phyloP scores from a whole-genome alignment of 169 alveolate genomes.

The Besnoitia besnoiti region DNA sequence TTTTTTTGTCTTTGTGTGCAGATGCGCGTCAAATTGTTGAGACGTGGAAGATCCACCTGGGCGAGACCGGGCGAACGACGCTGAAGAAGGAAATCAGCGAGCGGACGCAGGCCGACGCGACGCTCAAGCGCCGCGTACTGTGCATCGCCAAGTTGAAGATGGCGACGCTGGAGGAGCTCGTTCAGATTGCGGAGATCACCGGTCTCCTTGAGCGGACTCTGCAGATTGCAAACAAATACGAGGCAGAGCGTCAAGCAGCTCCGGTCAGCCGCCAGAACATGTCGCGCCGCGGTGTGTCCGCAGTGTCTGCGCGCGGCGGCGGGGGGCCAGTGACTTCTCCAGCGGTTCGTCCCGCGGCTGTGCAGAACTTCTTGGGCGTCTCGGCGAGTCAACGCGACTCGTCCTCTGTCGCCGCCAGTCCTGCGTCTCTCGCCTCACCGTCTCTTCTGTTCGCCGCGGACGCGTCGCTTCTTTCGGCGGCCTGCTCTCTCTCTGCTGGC shows the following conservation, averaged over 20 bases:
- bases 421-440: neutral
- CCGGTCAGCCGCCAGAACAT: neutral
- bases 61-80: conserved; percentile 20
- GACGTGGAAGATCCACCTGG: conserved; percentile 22
- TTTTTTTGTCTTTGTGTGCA: neutral
- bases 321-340: neutral
- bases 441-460: neutral
- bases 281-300: neutral
- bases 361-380: neutral
- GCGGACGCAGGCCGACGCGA: conserved; percentile 24
- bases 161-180: conserved; percentile 31
- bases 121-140: conserved; percentile 15
- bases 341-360: neutral
- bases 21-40: conserved; percentile 14
- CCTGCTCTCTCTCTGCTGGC: neutral
- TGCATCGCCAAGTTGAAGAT: neutral
- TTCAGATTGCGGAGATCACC: neutral
- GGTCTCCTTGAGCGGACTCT: conserved; percentile 8
- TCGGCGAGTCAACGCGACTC: no score
- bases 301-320: neutral
- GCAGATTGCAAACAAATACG: conserved; percentile 29
- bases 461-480: neutral
- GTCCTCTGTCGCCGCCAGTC: neutral
- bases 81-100: conserved; percentile 21
- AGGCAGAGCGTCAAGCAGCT: conserved; percentile 14